Base-by-base conservation (phyloP, 345 rosid species). In the Euphorbia peplus region DNA sequence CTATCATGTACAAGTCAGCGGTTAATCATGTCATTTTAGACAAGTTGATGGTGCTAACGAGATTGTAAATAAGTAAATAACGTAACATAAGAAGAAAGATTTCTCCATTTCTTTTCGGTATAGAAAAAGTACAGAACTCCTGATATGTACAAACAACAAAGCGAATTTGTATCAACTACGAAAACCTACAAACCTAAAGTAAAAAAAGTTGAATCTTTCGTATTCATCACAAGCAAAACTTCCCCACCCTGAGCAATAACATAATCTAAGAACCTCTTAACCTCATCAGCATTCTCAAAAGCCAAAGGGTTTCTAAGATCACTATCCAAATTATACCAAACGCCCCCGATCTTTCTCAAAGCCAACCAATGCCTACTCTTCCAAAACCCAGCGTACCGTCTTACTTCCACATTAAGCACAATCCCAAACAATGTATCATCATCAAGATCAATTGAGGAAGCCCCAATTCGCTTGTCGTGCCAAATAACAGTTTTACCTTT, bases 281-380 rank as follows among this genome's bases (percentile, higher is more conserved):
- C 86, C 75, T 85, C 81, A 61, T 77, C 81, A 28, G 68, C 68
- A 39, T 77, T 79, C 56, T 75, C 71, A 51, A 90, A 90, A 30
- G 64, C 13, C 5, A 53, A 42, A 50, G 95, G 92, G 35, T 75
- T 61, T 57, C 32, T 5, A 21, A 92, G 91, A 80, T 95, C 96
- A 80, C 98, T 90, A 53, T 88, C 96, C 83, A 92, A 77, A 67
- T 90, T 92, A 80, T 90, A 91, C 98, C 97, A 92, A 60, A 85
- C 76, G 63, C 92, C 97, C 68, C 71, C 79, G 68, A 88, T 86
- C 76, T 82, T 84, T 64, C 90, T 88, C 82, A 92, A 4, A 7
- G 92, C 76, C 64, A 88, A 79, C 99, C 99, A 90, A 79, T 89
- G 98, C 76, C 99, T 86, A 67, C 90, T 57, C 78, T 78, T 87